Evolutionary conservation across 2,329 filamentous ascomycete genomes (phyloP), one percentile per base, ranked within the genome.

Genomic region (Penicillium decumbens): DNA sequence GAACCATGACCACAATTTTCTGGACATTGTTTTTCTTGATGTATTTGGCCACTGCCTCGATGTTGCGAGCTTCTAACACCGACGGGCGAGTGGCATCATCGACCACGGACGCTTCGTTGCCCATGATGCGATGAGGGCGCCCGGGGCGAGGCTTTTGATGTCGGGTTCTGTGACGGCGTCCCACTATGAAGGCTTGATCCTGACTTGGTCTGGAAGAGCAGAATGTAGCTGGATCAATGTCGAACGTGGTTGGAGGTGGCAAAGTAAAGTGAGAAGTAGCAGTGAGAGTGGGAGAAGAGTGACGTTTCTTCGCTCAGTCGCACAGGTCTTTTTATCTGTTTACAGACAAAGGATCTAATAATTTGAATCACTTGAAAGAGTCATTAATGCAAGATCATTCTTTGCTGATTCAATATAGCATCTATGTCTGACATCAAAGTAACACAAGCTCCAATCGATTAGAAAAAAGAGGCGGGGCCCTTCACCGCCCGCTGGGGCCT

Each of bases 1-100:
- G 42, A n/a, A 82, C 80, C 82, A 97, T 83, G 54, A 96, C 87
- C 23, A 95, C 89, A 49, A 98, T 87, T 43, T 79, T 80, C 61
- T 80, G 80, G 29, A 79, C 83, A 42, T 78, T 70, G 40, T 84
- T 87, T 62, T 83, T 78, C 57, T 81, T 83, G 69, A 98, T 91
- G 62, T 88, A 85, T 25, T 87, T 80, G n/a, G 89, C 91, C 33
- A 97, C 76, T 3, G 82, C 87, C 15, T 85, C 77, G 12, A 97
- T 70, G 25, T 80, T 86, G 48, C 90, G 83, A 28, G 80, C 80
- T 37, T 79, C 73, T 12, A 97, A 78, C 0, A 83, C 88, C 45
- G 76, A 65, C 1, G 92, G 82, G 32, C 75, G 74, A 23, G 80
- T 81, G 55, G 79, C 78, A 55, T 87, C 82, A 63, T 85, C 80